phyloP scores from a whole-genome alignment of 768 basidiomycete genomes.

The Boletus insuetus region DNA sequence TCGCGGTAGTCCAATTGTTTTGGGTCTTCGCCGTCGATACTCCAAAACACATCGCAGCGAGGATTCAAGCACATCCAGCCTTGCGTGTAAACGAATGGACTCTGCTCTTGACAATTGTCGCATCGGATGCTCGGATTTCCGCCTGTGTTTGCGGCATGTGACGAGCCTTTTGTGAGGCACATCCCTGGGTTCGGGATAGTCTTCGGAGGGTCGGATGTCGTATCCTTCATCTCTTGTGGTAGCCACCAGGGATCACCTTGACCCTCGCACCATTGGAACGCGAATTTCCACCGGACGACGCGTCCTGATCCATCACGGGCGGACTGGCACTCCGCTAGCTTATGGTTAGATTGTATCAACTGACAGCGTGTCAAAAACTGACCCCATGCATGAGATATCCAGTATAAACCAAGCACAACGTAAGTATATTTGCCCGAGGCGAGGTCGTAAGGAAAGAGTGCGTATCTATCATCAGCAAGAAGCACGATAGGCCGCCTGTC shows the following conservation, averaged over 20 bases:
- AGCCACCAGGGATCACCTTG: slow-evolving; percentile 61
- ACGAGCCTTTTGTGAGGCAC: neutral
- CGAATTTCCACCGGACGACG: slow-evolving; percentile 80
- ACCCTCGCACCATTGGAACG: slow-evolving; percentile 78
- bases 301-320: slow-evolving; percentile 44
- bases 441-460: slow-evolving; percentile 70
- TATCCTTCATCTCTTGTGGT: slow-evolving; percentile 7
- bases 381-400: slow-evolving; percentile 60
- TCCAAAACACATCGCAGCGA: slow-evolving; percentile 58
- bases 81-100: slow-evolving; percentile 52
- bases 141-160: neutral
- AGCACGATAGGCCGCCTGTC: slow-evolving; percentile 62
- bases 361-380: slow-evolving; percentile 1
- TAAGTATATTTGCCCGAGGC: slow-evolving; percentile 47
- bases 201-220: neutral
- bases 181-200: neutral
- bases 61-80: slow-evolving; percentile 67
- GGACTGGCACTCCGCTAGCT: slow-evolving; percentile 57
- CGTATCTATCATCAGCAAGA: slow-evolving; percentile 72
- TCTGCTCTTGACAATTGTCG: slow-evolving; percentile 39
- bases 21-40: slow-evolving; percentile 26
- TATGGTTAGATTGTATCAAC: slow-evolving; percentile 15
- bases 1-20: slow-evolving; percentile 45
- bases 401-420: slow-evolving; percentile 57
- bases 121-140: slow-evolving; percentile 33